Conservation (phyloP, 352 stramenopile species). For the Globisporangium recalcitrans region DNA sequence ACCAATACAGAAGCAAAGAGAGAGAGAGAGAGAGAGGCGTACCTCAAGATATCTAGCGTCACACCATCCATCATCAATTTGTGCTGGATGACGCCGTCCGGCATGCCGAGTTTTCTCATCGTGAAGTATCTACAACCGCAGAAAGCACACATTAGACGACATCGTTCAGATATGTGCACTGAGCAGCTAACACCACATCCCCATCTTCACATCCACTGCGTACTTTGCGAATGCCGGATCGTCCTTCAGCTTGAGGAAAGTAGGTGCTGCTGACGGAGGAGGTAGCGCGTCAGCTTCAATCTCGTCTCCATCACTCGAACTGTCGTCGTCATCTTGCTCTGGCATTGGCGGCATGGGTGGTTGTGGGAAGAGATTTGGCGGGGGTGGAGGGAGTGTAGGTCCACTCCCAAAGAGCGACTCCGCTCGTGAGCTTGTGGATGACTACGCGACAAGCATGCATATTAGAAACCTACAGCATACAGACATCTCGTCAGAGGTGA, state of each 20-base stretch:
- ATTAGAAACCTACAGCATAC: not conserved
- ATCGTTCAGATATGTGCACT: not conserved
- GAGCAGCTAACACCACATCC: not conserved
- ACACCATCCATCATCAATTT: conserved; percentile 80
- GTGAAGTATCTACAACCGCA: conserved; percentile 64
- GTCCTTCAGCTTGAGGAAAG: conserved; percentile 75
- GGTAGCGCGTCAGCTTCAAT: conserved; percentile 30
- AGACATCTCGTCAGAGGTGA: no score
- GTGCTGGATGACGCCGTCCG: conserved; percentile 72
- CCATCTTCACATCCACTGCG: not conserved
- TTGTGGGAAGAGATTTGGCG: conserved; percentile 19
- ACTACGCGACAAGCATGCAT: conserved; percentile 10
- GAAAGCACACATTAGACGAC: conserved; percentile 6
- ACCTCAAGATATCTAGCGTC: conserved; percentile 64
- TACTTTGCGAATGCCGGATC: conserved; percentile 75
- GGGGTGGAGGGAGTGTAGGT: conserved; percentile 37
- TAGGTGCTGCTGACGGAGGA: conserved; percentile 12
- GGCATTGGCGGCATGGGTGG: conserved; percentile 30
- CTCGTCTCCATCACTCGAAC: conserved; percentile 53
- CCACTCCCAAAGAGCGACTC: conserved; percentile 49
- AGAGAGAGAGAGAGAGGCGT: not conserved
- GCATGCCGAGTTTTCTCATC: conserved; percentile 80
- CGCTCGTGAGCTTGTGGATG: conserved; percentile 37
- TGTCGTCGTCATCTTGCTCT: conserved; percentile 37
- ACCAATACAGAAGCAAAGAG: not conserved